Evolutionary conservation across 345 rosid species (phyloP).

Genomic region (Eucalyptus pumila): DNA sequence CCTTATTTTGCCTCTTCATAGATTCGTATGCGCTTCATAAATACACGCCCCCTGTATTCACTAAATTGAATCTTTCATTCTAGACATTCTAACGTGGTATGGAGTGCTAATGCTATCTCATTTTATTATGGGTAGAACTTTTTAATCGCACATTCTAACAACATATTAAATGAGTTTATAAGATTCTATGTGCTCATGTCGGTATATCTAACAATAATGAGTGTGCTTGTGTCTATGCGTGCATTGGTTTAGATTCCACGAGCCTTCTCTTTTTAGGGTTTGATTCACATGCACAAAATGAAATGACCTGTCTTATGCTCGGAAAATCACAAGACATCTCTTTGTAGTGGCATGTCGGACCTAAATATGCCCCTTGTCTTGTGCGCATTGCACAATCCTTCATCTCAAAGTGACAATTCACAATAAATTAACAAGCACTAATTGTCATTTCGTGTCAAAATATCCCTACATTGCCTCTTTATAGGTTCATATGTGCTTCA

Average conservation of each 20-base stretch:
- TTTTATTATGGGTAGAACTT: rapidly evolving
- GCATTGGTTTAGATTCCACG: rapidly evolving
- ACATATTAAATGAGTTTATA: no score
- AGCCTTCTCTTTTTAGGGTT: background rate
- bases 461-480: background rate
- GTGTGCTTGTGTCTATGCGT: rapidly evolving
- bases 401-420: background rate
- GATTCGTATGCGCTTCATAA: no score
- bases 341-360: background rate
- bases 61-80: no score
- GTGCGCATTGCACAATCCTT: background rate
- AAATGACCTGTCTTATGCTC: background rate
- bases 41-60: no score
- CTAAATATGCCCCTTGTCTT: background rate
- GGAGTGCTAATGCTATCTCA: no score
- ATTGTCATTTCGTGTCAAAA: rapidly evolving
- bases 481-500: background rate
- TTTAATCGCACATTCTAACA: rapidly evolving
- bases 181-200: background rate
- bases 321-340: background rate
- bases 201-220: background rate
- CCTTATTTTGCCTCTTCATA: no score
- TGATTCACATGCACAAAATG: background rate
- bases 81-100: no score
- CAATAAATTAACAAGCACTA: background rate